Percentiles rank a stretch among this genome's conserved stretches.
Conservation (phyloP, 1,139 yeast genomes). For the Yamadazyma dushanensis region DNA sequence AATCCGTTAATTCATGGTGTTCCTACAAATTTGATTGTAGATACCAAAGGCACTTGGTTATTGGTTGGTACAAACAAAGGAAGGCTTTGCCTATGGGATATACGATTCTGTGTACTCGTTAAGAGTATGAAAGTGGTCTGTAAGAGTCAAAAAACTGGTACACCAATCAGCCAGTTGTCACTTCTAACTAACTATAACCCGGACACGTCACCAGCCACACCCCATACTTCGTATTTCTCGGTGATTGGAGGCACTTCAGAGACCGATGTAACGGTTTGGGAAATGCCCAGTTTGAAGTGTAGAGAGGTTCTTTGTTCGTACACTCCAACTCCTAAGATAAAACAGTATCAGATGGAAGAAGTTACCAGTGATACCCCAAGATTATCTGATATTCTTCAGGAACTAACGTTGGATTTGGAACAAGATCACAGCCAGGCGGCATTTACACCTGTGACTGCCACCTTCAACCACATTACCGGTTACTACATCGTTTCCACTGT, state of each 20-base stretch:
- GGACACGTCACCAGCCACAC: constrained; percentile 2
- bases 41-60: constrained; percentile 56
- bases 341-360: constrained; percentile 13
- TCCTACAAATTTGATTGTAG: constrained; percentile 61
- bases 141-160: constrained; percentile 13
- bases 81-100: constrained; percentile 75
- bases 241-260: constrained; percentile 50
- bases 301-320: constrained; percentile 43
- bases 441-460: constrained; percentile 3
- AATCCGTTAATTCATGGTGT: constrained; percentile 68
- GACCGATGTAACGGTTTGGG: constrained; percentile 73
- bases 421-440: constrained; percentile 1
- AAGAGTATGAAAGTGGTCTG: constrained; percentile 62
- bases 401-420: constrained; percentile 13
- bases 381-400: constrained; percentile 12
- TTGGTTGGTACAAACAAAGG: constrained; percentile 78
- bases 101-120: constrained; percentile 61
- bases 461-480: constrained; percentile 11
- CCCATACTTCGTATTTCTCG: constrained; percentile 26
- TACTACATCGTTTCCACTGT: constrained; percentile 27
- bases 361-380: constrained; percentile 8
- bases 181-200: constrained; percentile 10
- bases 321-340: constrained; percentile 7
- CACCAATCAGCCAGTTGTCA: constrained; percentile 15
- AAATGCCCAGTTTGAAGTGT: constrained; percentile 65